A percentile compares a stretch with the other conserved stretches of the same genome.
Evolutionary conservation across 2,329 filamentous ascomycete genomes (phyloP).

Genomic region (Ascosphaera aggregata): DNA sequence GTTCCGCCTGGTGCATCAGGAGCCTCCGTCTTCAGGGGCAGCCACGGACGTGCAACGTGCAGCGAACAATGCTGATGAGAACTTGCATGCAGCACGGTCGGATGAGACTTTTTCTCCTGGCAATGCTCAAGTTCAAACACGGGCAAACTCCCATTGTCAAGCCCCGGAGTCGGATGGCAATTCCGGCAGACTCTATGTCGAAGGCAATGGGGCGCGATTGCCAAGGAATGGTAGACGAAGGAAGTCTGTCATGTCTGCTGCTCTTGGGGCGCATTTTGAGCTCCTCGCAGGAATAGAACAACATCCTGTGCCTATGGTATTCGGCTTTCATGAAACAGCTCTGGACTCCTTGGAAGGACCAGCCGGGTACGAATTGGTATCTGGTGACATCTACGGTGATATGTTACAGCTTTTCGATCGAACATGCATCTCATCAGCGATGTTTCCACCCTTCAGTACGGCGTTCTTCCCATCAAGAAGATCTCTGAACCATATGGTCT

Average conservation of each 20-base stretch:
- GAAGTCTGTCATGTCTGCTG: background rate
- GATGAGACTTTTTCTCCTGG: background rate
- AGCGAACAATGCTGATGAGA: background rate
- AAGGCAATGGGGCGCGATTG: background rate
- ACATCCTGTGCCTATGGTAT: background rate
- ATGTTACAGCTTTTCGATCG: background rate
- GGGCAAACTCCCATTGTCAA: background rate
- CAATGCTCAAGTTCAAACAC: no score
- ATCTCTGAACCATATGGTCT: background rate
- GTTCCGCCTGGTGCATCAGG: background rate
- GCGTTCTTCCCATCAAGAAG: background rate
- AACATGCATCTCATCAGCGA: background rate
- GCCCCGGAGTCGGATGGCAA: background rate
- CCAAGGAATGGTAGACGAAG: background rate
- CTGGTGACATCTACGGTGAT: background rate
- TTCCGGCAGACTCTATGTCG: background rate
- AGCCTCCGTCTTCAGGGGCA: no score
- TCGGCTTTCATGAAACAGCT: background rate
- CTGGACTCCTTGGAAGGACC: background rate
- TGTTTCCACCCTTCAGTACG: conserved; percentile 1
- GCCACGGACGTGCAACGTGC: no score
- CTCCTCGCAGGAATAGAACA: background rate
- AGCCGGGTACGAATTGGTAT: background rate
- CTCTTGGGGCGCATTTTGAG: background rate
- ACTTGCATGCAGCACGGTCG: background rate